A percentile compares a stretch with the other conserved stretches of the same genome.
Conservation (phyloP, 805 yeast genomes). For the Candida vaughaniae region DNA sequence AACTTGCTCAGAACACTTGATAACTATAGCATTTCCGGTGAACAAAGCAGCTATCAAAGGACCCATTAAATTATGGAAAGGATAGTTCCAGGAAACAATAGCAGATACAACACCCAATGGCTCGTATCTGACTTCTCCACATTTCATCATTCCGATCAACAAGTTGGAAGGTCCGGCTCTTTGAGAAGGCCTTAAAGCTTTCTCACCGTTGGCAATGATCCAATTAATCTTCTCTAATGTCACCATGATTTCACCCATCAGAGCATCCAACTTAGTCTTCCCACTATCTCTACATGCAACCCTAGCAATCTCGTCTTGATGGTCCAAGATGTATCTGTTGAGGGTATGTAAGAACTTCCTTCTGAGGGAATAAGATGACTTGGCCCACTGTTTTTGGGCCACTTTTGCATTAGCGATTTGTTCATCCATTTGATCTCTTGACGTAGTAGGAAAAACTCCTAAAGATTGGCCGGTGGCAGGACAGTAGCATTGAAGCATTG, state of each 20-base stretch:
- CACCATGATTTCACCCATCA: constrained; percentile 94
- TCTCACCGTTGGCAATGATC: constrained; percentile 82
- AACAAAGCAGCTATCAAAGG: constrained; percentile 87
- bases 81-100: constrained; percentile 95
- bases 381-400: constrained; percentile 55
- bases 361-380: constrained; percentile 62
- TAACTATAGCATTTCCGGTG: constrained; percentile 87
- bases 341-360: constrained; percentile 70
- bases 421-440: constrained; percentile 68
- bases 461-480: constrained; percentile 94
- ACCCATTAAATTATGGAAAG: constrained; percentile 91
- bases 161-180: constrained; percentile 88
- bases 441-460: constrained; percentile 66
- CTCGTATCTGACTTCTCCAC: constrained; percentile 91
- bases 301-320: constrained; percentile 85
- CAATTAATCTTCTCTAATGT: constrained; percentile 91
- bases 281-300: constrained; percentile 97
- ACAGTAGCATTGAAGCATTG: constrained; percentile 77
- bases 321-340: constrained; percentile 65
- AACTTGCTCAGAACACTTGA: constrained; percentile 95
- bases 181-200: constrained; percentile 62
- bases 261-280: constrained; percentile 92
- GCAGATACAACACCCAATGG: constrained; percentile 90
- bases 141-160: constrained; percentile 78
- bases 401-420: constrained; percentile 51